Evolutionary conservation across 2,329 filamentous ascomycete genomes (phyloP).

Genomic region (Tolypocladium inflatum): DNA sequence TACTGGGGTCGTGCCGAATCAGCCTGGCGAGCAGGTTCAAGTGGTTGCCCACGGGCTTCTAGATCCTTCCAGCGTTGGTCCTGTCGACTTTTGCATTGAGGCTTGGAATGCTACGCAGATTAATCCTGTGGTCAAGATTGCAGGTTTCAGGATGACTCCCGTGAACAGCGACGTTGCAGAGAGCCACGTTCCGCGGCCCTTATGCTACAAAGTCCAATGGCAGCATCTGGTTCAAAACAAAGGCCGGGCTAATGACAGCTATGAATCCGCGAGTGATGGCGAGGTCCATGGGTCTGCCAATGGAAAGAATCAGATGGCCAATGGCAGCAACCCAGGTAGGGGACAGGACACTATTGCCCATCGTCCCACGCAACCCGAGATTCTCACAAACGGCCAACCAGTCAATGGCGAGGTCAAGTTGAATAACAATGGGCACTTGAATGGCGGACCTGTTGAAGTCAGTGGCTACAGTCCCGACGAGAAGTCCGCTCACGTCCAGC

Average conservation of each 20-base stretch:
- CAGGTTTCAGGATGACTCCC: slow-evolving; percentile 29
- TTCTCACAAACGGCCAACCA: no score
- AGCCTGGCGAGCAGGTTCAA: slow-evolving; percentile 16
- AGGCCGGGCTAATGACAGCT: no score
- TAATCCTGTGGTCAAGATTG: slow-evolving; percentile 22
- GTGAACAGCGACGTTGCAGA: slow-evolving; percentile 23
- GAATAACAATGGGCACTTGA: no score
- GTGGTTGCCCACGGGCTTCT: slow-evolving; percentile 15
- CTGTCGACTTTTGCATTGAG: slow-evolving; percentile 25
- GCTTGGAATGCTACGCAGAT: slow-evolving; percentile 14
- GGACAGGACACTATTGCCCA: no score
- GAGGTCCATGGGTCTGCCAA: no score
- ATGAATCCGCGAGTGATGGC: background rate
- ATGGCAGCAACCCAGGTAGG: no score
- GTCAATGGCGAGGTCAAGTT: no score
- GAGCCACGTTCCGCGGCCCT: slow-evolving; percentile 9
- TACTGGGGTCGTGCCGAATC: slow-evolving; percentile 11
- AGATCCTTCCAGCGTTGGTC: slow-evolving; percentile 11
- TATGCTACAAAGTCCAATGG: slow-evolving; percentile 38
- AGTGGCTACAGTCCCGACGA: no score
- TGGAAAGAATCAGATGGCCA: background rate
- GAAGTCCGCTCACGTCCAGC: no score
- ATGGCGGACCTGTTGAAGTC: no score
- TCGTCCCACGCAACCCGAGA: no score
- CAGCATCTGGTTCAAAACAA: slow-evolving; percentile 18